Conservation (phyloP, 225 moss, liverwort and hornwort genomes). For the Pseudoscleropodium purum region DNA sequence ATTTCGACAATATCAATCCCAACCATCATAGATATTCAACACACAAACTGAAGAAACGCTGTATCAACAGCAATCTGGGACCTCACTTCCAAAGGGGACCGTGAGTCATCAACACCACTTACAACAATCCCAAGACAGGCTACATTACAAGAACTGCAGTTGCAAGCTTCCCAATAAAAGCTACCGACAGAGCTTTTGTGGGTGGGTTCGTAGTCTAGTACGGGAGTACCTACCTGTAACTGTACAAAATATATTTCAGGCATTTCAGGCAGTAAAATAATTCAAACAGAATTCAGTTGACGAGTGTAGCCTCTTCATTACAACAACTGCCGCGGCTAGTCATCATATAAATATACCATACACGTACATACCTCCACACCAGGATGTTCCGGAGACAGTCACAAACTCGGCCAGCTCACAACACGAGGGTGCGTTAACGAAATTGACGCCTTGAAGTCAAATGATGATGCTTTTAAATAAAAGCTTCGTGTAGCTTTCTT, state of each 20-base stretch:
- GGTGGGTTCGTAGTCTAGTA: not conserved
- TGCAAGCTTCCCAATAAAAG: not conserved
- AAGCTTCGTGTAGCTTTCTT: not conserved
- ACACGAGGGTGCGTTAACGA: not conserved
- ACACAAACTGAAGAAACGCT: not conserved
- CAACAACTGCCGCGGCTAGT: not conserved
- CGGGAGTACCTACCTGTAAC: not conserved
- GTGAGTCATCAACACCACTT: not conserved
- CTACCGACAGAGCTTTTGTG: not conserved
- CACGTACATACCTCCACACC: not conserved
- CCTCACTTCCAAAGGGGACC: not conserved
- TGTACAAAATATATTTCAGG: not conserved
- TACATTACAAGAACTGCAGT: not conserved
- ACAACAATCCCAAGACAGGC: not conserved
- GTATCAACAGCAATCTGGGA: not conserved
- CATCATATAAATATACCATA: not conserved
- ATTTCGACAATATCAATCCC: not conserved
- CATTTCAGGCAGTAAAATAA: not conserved
- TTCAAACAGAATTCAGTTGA: not conserved
- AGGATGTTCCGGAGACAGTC: not conserved
- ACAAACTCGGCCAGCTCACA: not conserved
- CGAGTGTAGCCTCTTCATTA: not conserved
- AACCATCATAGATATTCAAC: not conserved
- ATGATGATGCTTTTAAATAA: not conserved
- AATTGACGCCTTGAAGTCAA: not conserved